Evolutionary conservation across 2,329 filamentous ascomycete genomes (phyloP), one percentile per base, ranked within the genome.

Genomic region (Plenodomus biglobosus): DNA sequence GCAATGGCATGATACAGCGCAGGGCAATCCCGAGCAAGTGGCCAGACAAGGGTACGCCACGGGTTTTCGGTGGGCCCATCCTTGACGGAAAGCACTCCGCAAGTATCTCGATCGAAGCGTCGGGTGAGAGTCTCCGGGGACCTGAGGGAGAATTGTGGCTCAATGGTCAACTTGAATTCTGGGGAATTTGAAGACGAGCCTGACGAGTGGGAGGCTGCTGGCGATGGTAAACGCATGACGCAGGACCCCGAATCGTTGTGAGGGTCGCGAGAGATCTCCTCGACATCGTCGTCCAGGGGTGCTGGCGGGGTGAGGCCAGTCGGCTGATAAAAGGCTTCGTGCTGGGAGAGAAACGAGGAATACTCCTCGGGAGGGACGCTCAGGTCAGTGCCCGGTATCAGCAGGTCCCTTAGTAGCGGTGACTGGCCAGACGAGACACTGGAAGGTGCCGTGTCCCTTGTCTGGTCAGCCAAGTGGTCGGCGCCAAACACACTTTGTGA

Each of bases 41-140:
- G 85, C 84, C 85, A 87, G n/a, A 89, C 76, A 38, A 86, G 73
- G 5, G 80, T 87, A 21, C 85, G 78, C 86, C 86, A 89, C 2
- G 85, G 85, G 61, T 88, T 89, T 58, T 88, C 86, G 1, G 77
- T 81, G 6, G 79, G 77, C 0, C 85, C 85, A 65, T 88, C 85
- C 62, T 87, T 88, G 42, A 88, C 78, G 0, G 85, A 88, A 17
- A 88, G 73, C 40, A 89, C 86, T 2, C 85, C 85, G 62, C 85
- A 88, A 0, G 85, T 88, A 47, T 85, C 75, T 55, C 77, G 79
- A 60, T 87, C 82, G 59, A 86, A 88, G 20, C 83, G 79, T 42
- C 82, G 66, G 42, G 83, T 79, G 18, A 88, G 72, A 75, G 83
- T 81, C 54, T 87, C 85, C 8, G 80, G 77, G 46, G 82, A 83